A percentile compares a stretch with the other conserved stretches of the same genome.
Evolutionary conservation across 345 rosid species (phyloP).

Genomic region (Eucalyptus polyanthemos): DNA sequence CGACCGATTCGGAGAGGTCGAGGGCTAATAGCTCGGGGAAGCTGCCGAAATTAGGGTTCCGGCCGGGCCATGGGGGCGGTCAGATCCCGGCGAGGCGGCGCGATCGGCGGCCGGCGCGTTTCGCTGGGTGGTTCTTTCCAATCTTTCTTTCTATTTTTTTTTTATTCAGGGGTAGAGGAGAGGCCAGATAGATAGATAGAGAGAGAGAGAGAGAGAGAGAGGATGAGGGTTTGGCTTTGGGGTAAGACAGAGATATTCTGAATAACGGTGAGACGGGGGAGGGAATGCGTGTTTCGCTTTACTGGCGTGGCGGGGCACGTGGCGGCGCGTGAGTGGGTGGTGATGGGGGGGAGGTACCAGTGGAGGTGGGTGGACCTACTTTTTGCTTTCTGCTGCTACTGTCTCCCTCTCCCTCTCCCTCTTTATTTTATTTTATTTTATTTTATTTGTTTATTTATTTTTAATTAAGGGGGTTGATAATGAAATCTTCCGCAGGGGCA

Average conservation of each 20-base stretch:
- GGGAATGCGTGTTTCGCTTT: neutral
- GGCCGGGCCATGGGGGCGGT: neutral
- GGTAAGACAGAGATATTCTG: conserved; percentile 2
- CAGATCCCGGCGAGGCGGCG: neutral
- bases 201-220: neutral
- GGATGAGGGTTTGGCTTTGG: neutral
- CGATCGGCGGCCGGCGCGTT: neutral
- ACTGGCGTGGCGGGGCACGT: conserved; percentile 11
- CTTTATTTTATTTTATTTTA: neutral
- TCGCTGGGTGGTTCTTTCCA: neutral
- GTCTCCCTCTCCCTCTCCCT: neutral
- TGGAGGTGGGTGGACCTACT: conserved; percentile 1
- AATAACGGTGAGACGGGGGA: neutral
- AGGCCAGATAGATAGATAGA: neutral
- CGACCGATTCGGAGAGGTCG: neutral
- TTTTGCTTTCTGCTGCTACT: neutral
- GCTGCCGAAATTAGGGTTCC: neutral
- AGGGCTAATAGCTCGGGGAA: neutral
- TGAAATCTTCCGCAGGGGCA: neutral
- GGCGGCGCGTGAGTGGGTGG: conserved; percentile 2
- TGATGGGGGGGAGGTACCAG: neutral
- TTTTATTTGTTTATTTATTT: neutral
- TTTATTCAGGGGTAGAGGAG: neutral
- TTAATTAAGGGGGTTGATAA: neutral
- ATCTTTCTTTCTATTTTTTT: neutral